Percentiles rank a stretch among this genome's conserved stretches.
phyloP scores from a whole-genome alignment of 148 eudicot genomes.

The Talinum fruticosum region DNA sequence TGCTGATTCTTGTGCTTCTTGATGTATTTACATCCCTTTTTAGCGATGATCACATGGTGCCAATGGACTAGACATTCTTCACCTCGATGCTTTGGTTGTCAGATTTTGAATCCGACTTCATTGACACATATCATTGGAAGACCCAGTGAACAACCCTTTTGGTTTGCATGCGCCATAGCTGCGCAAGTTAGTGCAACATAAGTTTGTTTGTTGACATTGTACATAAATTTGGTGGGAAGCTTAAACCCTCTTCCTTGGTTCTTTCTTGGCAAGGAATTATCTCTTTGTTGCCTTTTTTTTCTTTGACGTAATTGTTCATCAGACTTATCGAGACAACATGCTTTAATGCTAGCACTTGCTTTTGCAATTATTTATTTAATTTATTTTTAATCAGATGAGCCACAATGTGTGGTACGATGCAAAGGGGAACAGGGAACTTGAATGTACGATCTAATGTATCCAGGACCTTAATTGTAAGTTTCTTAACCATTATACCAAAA shows the following conservation, averaged over 20 bases:
- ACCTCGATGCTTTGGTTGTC: background rate
- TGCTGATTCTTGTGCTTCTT: conserved; percentile 12
- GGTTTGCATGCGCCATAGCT: background rate
- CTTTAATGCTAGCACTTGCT: too few species aligned
- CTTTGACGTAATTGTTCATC: too few species aligned
- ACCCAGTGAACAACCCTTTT: too few species aligned
- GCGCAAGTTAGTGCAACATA: background rate
- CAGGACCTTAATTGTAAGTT: too few species aligned
- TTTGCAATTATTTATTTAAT: too few species aligned
- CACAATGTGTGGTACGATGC: too few species aligned
- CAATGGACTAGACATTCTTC: background rate
- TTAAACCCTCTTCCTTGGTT: background rate
- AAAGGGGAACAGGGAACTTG: too few species aligned
- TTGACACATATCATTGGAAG: background rate
- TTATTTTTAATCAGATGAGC: too few species aligned
- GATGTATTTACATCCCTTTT: background rate
- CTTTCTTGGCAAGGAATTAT: background rate
- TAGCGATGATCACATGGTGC: background rate
- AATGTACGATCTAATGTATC: too few species aligned
- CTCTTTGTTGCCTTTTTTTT: too few species aligned
- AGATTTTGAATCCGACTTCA: background rate
- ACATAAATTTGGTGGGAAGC: background rate
- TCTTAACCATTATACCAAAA: too few species aligned
- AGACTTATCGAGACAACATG: too few species aligned
- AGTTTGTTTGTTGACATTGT: background rate